phyloP scores from a whole-genome alignment of 768 basidiomycete species.

The Boletus rubropictus region DNA sequence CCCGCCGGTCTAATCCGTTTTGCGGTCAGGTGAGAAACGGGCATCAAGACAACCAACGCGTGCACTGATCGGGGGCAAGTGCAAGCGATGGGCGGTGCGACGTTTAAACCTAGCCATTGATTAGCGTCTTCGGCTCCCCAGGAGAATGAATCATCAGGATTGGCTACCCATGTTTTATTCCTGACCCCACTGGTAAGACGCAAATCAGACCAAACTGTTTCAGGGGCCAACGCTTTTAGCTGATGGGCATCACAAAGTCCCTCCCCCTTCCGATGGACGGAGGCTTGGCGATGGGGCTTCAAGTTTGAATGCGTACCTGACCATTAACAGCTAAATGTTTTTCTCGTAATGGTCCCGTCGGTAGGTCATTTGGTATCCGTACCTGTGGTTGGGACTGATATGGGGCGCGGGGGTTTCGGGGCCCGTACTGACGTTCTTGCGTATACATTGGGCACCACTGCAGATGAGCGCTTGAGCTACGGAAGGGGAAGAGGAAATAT shows the following conservation, averaged over 20 bases:
- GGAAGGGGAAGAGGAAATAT: too few species aligned
- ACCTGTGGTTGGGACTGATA: not conserved
- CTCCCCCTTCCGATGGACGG: not conserved
- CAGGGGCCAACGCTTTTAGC: not conserved
- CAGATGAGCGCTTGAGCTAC: not conserved
- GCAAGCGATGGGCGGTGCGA: not conserved
- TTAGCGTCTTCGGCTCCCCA: not conserved
- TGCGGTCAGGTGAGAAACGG: slow-evolving; percentile 8
- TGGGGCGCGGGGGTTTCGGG: not conserved
- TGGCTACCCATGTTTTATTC: not conserved
- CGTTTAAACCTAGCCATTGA: not conserved
- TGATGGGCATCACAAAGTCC: not conserved
- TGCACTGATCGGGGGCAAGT: not conserved
- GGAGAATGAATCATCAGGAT: not conserved
- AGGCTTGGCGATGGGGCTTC: not conserved
- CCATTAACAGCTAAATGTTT: not conserved
- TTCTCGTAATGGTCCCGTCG: not conserved
- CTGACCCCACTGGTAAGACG: not conserved
- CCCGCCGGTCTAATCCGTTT: not conserved
- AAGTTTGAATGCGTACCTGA: not conserved
- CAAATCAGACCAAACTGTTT: not conserved
- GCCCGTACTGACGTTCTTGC: not conserved
- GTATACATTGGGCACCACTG: not conserved
- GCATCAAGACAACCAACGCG: slow-evolving; percentile 1
- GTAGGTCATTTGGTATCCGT: not conserved